Evolutionary conservation across 1,139 yeast genomes (phyloP).

Genomic region (Pichia sp.): DNA sequence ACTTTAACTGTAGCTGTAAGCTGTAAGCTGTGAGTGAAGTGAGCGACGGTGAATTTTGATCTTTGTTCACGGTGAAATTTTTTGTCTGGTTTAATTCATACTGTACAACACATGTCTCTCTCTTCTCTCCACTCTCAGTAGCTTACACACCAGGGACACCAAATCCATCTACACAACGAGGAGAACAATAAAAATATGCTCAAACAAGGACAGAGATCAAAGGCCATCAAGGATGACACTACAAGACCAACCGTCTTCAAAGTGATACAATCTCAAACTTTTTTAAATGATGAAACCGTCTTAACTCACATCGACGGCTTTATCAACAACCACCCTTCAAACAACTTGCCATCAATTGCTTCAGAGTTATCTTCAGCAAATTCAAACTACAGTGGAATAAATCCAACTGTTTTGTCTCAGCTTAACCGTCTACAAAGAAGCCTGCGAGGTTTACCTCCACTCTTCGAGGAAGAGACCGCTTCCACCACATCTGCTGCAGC

Average conservation of each 20-base stretch:
- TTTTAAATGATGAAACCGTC: conserved; percentile 12
- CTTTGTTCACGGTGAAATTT: too few species aligned
- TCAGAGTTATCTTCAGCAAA: not conserved
- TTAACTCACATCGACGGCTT: conserved; percentile 12
- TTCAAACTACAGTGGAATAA: conserved; percentile 24
- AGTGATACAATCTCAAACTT: conserved; percentile 13
- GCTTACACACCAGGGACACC: too few species aligned
- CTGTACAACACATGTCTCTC: too few species aligned
- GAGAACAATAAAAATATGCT: conserved; percentile 11
- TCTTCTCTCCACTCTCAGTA: too few species aligned
- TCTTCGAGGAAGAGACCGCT: conserved; percentile 21
- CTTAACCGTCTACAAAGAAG: conserved; percentile 51
- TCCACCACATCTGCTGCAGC: not conserved
- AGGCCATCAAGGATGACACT: conserved; percentile 12
- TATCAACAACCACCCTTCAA: conserved; percentile 7
- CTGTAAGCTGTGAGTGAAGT: too few species aligned
- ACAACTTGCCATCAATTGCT: not conserved
- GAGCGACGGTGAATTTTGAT: too few species aligned
- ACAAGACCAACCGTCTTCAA: conserved; percentile 13
- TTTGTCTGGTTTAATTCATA: too few species aligned
- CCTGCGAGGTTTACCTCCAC: conserved; percentile 52
- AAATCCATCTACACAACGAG: too few species aligned
- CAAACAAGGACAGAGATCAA: conserved; percentile 11
- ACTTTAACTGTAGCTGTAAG: too few species aligned
- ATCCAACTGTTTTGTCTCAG: conserved; percentile 35